Conservation (phyloP, 169 alveolate species). For the Besnoitia besnoiti region DNA sequence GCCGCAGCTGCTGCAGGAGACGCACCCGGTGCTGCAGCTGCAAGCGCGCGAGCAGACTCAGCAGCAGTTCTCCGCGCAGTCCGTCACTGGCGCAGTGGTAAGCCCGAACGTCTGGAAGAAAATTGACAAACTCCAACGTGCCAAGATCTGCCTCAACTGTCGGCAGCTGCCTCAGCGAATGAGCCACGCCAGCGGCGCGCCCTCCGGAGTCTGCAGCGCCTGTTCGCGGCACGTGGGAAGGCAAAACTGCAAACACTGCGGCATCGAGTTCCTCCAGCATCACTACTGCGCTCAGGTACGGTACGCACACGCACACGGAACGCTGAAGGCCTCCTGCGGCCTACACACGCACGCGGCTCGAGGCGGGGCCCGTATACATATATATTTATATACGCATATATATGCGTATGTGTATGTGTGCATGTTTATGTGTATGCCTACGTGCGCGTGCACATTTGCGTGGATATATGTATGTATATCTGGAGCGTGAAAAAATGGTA, state of each 20-base stretch:
- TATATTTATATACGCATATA: too few species aligned
- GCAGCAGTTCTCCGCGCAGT: background rate
- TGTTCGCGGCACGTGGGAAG: constrained; percentile 43
- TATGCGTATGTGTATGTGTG: background rate
- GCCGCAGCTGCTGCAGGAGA: background rate
- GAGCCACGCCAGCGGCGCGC: constrained; percentile 28
- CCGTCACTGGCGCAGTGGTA: background rate
- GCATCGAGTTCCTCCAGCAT: constrained; percentile 38
- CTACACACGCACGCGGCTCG: too few species aligned
- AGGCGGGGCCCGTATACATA: too few species aligned
- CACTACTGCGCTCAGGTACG: constrained; percentile 23
- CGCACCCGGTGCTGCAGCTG: constrained; percentile 8
- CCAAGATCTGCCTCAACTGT: constrained; percentile 39
- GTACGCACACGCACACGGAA: too few species aligned
- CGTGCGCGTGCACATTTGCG: background rate
- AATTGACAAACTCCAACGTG: constrained; percentile 4
- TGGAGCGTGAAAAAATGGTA: background rate
- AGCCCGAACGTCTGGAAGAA: constrained; percentile 28
- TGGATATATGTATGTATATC: too few species aligned
- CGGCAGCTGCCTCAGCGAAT: constrained; percentile 23
- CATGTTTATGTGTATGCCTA: background rate
- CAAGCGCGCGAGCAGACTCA: background rate
- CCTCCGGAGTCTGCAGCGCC: constrained; percentile 40
- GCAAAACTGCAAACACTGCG: constrained; percentile 40
- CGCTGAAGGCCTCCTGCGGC: too few species aligned